Conservation (phyloP, 441 rosid species). For the Gossypium lobatum region DNA sequence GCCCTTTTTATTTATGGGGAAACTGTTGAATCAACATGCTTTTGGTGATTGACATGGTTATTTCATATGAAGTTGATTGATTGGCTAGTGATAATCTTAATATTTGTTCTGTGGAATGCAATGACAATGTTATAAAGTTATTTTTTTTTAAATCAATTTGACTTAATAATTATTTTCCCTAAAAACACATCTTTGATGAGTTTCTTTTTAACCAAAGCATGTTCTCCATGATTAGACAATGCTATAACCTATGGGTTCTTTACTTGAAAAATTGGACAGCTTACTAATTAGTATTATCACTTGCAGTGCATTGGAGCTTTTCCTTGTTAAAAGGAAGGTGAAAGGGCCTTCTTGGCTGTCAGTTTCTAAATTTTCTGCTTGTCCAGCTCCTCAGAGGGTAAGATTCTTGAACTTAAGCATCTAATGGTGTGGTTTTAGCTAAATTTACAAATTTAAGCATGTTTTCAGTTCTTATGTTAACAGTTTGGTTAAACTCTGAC, state of each 20-base stretch:
- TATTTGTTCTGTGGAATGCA: not conserved
- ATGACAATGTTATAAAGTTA: not conserved
- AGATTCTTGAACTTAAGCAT: slow-evolving; percentile 24
- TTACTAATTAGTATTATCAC: slow-evolving; percentile 14
- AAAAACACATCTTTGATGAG: not conserved
- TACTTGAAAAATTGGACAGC: not conserved
- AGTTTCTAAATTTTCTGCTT: slow-evolving; percentile 61
- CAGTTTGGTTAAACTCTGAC: slow-evolving; percentile 24
- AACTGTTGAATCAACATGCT: not conserved
- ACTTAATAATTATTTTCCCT: not conserved
- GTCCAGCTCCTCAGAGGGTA: slow-evolving; percentile 72
- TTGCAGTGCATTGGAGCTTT: slow-evolving; percentile 94
- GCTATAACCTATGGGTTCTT: not conserved
- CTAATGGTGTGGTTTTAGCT: slow-evolving; percentile 11
- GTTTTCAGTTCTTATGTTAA: slow-evolving; percentile 18
- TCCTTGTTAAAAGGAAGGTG: slow-evolving; percentile 80
- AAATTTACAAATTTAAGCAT: not conserved
- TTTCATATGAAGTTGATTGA: not conserved
- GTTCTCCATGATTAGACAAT: not conserved
- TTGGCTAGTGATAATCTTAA: not conserved
- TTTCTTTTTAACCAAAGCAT: not conserved
- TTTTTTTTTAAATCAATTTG: not conserved
- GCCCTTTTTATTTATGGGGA: not conserved
- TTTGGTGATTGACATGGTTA: not conserved
- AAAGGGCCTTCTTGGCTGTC: slow-evolving; percentile 95